Base-by-base conservation (phyloP, 495 filamentous ascomycete genomes). In the Tetracladium setigerum region DNA sequence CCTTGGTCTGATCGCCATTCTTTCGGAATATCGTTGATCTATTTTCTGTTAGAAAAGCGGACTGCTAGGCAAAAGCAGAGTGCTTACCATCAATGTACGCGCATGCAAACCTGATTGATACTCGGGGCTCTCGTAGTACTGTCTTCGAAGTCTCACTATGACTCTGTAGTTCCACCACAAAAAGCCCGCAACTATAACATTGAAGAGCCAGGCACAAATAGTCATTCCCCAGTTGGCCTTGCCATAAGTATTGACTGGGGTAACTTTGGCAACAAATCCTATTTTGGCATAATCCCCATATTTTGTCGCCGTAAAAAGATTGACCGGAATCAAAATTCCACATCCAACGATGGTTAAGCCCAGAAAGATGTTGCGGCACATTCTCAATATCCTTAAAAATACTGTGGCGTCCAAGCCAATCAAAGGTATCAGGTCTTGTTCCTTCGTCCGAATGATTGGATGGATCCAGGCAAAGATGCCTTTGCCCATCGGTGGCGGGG, bases 281-380 rank as follows among this genome's bases (percentile, higher is more conserved):
- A 80, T 79, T 64, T 77, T 69, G 9, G 65, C 55, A 7, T 27
- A 27, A 27, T 27, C 22, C 15, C 70, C 65, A 42, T 83, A 78
- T 3, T 62, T 62, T 12, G 62, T 47, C 16, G 58, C 77, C 30
- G 77, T 65, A 0, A 75, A 69, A 40, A 88, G 63, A 57, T 95
- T 92, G 55, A 94, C 67, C 3, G 92, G 94, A 46, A 97, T 86
- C 61, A 97, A 70, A 45, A 97, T 75, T 30, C 69, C 65, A 56
- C 84, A 88, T 4, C 87, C 89, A 24, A 95, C 62, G 16, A 95
- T 57, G 41, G 80, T 76, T 56, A 95, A 66, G 30, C 76, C 57
- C 42, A 85, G 67, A 56, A 97, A 92, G 30, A 98, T 83, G 56
- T 94, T 89, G 40, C 92, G 83, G 61, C 87, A 91, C 91, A 98